A percentile compares a stretch with the other conserved stretches of the same genome.
Conservation (phyloP, 2,329 filamentous ascomycete genomes). For the Kalmusia sp. region DNA sequence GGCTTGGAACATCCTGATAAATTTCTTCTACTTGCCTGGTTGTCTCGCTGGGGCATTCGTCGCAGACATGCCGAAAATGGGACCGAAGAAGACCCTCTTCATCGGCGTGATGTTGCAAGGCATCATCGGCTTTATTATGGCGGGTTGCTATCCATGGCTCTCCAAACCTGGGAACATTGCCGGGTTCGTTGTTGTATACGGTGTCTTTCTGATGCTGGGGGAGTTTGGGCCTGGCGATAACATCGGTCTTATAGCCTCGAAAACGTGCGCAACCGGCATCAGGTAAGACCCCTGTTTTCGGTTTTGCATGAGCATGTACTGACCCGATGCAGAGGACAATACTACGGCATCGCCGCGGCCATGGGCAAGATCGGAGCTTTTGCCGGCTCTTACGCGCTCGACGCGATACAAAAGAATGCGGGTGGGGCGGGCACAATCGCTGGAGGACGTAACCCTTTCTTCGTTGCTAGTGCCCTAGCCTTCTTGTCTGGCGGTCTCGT, state of each 20-base stretch:
- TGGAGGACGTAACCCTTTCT: conserved; percentile 86
- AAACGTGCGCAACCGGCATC: conserved; percentile 88
- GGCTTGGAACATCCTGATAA: conserved; percentile 88
- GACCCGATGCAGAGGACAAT: conserved; percentile 66
- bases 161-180: conserved; percentile 71
- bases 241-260: conserved; percentile 84
- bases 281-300: conserved; percentile 41
- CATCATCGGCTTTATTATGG: conserved; percentile 87
- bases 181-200: conserved; percentile 81
- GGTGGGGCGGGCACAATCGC: conserved; percentile 47
- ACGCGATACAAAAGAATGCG: conserved; percentile 60
- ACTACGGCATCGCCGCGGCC: conserved; percentile 74
- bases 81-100: conserved; percentile 76
- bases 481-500: conserved; percentile 72
- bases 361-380: conserved; percentile 83
- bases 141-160: conserved; percentile 76
- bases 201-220: conserved; percentile 77
- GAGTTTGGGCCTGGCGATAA: conserved; percentile 90
- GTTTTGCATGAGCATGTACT: neutral
- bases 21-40: conserved; percentile 87
- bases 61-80: conserved; percentile 72
- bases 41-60: conserved; percentile 78
- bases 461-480: conserved; percentile 79
- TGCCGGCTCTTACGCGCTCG: conserved; percentile 83
- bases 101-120: conserved; percentile 76